Percentiles rank a stretch among this genome's conserved stretches.
Evolutionary conservation across 768 basidiomycete genomes (phyloP).

Genomic region (Trametes gibbosa): DNA sequence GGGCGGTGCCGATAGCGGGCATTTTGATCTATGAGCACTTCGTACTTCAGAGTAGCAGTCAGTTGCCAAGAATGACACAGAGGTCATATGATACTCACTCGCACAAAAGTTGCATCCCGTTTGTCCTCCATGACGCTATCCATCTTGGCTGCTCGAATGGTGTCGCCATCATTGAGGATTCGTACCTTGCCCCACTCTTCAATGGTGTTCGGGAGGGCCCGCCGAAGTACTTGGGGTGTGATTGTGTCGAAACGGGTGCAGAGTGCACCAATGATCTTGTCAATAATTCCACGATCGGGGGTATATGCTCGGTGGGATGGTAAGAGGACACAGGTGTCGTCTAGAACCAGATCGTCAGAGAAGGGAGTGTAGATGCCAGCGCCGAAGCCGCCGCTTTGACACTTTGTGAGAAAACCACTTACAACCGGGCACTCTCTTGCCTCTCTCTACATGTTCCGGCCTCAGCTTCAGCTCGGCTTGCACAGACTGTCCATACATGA

Average conservation of each 20-base stretch:
- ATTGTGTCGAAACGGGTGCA: background rate
- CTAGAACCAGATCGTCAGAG: too few species aligned
- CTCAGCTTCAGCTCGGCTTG: background rate
- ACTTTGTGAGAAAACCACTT: background rate
- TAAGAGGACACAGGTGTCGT: background rate
- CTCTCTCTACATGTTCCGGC: background rate
- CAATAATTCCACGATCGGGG: background rate
- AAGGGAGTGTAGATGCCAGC: background rate
- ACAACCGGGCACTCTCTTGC: background rate
- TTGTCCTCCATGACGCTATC: background rate
- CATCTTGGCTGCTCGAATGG: slow-evolving; percentile 16
- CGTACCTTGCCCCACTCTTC: slow-evolving; percentile 27
- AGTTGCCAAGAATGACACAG: too few species aligned
- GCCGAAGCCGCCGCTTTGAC: background rate
- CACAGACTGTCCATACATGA: background rate
- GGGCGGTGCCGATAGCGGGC: slow-evolving; percentile 33
- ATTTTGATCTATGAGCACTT: slow-evolving; percentile 31
- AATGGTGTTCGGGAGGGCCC: slow-evolving; percentile 8
- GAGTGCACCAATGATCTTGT: background rate
- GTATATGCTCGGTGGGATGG: background rate
- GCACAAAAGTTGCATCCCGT: background rate
- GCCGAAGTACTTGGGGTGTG: background rate
- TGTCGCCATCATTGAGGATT: slow-evolving; percentile 28
- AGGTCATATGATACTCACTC: background rate
- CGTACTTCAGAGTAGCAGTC: background rate